Base-by-base conservation (phyloP, 495 filamentous ascomycete species). In the Daldinia grandis region DNA sequence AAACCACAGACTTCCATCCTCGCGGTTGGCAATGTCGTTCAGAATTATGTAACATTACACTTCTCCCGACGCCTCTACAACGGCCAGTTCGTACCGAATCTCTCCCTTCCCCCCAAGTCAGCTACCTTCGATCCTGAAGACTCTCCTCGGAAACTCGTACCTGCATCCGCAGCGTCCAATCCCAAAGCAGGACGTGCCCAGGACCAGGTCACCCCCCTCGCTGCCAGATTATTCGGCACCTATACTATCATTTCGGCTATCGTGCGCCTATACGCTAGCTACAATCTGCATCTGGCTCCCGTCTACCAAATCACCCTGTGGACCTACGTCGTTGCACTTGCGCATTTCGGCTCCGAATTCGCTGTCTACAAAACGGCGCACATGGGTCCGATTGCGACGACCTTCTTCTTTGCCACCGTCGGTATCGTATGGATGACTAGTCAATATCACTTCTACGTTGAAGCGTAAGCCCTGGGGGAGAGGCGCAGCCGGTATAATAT, bases 271-370 rank as follows among this genome's bases (percentile, higher is more conserved):
- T 96, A 95, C 73, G 92, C 93, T 9, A 92, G 91, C 27, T 98
- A 97, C 83, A 83, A 97, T 78, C 90, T 97, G 63, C 81, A 86
- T 40, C 87, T 91, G 59, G 83, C 87, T 2, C 81, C 81, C 33
- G 77, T 92, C 9, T 99, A 97, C 74, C 85, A 95, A 70, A 81
- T 98, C 33, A 91, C 90, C 15, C 71, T 94, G 37, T 91, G 85
- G 86, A 94, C 92, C 0, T 97, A 92, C 77, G 85, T 84, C 1
- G 85, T 98, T 71, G 96, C 95, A 1, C 86, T 89, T 42, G 75
- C 78, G 27, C 96, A 98, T 78, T 99, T 98, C 74, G 80, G 87
- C 49, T 89, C 86, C 64, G 95, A 99, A 83, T 91, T 89, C 87
- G 78, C 91, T 62, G 76, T 91, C 2, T 94, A 89, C 77, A 88